Conservation (phyloP, 805 yeast species). For the Candida ficus region DNA sequence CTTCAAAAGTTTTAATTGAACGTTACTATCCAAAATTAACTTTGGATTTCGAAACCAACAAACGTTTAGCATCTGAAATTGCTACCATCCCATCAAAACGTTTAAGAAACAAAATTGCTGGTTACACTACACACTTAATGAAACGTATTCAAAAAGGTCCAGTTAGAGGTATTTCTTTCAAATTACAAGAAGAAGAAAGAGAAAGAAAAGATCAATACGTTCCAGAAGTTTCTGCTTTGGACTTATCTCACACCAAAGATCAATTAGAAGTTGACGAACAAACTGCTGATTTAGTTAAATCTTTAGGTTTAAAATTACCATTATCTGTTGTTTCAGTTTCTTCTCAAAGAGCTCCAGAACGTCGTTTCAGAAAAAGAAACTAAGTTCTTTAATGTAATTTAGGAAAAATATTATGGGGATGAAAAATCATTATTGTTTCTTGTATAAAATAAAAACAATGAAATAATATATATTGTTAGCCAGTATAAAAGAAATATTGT, state of each 20-base stretch:
- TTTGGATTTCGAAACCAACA: slow-evolving; percentile 99
- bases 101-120: slow-evolving; percentile 99
- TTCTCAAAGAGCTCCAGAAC: slow-evolving; percentile 78
- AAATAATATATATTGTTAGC: slow-evolving; percentile 7
- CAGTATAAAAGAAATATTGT: neutral
- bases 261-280: slow-evolving; percentile 96
- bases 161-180: slow-evolving; percentile 99
- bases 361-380: slow-evolving; percentile 91
- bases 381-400: slow-evolving; percentile 32
- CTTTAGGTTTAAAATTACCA: slow-evolving; percentile 89
- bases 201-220: slow-evolving; percentile 99
- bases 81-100: slow-evolving; percentile 99
- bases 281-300: slow-evolving; percentile 91
- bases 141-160: slow-evolving; percentile 99
- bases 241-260: slow-evolving; percentile 92
- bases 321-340: slow-evolving; percentile 81
- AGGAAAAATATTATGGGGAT: slow-evolving; percentile 5
- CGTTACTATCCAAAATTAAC: slow-evolving; percentile 99
- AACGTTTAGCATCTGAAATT: slow-evolving; percentile 97
- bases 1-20: slow-evolving; percentile 99
- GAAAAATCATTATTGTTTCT: slow-evolving; percentile 8
- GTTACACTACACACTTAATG: slow-evolving; percentile 99
- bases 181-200: slow-evolving; percentile 99
- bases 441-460: slow-evolving; percentile 14
- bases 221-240: slow-evolving; percentile 99